Conservation (phyloP, 129 eudicot genomes). For the Artemisia tridentata region DNA sequence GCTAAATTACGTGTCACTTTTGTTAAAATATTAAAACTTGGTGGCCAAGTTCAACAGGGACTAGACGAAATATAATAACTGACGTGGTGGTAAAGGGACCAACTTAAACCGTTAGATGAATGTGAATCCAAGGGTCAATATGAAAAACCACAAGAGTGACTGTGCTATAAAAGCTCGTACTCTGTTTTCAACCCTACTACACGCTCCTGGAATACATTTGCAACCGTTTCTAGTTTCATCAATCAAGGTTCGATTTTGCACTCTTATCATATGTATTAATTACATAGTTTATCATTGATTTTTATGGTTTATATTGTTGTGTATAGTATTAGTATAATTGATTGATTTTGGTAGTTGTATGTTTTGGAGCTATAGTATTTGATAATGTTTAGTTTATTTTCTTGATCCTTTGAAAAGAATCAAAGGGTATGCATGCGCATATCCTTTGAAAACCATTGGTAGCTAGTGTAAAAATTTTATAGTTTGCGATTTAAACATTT, state of each 20-base stretch:
- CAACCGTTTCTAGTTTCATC: not conserved
- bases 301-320: not conserved
- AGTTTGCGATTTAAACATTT: not conserved
- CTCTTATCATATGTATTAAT: not conserved
- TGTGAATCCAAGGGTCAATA: constrained; percentile 7
- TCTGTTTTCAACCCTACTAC: not conserved
- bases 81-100: constrained; percentile 8
- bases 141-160: not conserved
- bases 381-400: not conserved
- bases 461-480: not conserved
- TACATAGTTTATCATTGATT: not conserved
- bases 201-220: too few species aligned
- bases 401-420: not conserved
- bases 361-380: not conserved
- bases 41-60: constrained; percentile 25
- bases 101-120: constrained; percentile 21
- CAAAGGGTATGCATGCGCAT: too few species aligned
- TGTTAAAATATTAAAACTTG: not conserved
- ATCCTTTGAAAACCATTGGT: too few species aligned
- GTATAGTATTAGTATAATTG: not conserved
- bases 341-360: not conserved
- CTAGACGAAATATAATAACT: not conserved
- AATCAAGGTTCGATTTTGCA: not conserved
- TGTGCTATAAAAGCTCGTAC: constrained; percentile 8
- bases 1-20: too few species aligned